Evolutionary conservation across 2,329 filamentous ascomycete genomes (phyloP), one percentile per base, ranked within the genome.

Genomic region (Phaeophleospora eucalypticola): DNA sequence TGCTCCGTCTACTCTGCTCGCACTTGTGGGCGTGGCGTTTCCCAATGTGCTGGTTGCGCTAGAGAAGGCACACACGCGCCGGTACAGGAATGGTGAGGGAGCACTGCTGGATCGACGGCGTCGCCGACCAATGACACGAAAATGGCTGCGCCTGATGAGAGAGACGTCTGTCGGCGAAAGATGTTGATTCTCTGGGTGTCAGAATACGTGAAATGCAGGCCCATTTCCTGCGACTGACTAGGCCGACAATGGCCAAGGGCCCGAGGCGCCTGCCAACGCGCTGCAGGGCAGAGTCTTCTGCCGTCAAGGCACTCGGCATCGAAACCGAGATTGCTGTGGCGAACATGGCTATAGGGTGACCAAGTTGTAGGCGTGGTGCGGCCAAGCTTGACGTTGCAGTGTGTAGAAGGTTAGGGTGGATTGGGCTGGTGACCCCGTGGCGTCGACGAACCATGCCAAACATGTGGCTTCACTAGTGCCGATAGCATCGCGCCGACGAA

Each of bases 381-480:
- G 24, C 24, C 24, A 12, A 29, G 24, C 24, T 29, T n/a, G n/a
- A n/a, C 24, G 24, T 12, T 29, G 24, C 7, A 6, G 24, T 29
- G 24, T 12, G 12, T 29, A 29, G 24, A 29, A 29, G 24, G 24
- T 29, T 29, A 29, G 6, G 7, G 6, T 29, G 24, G 24, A 12
- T 12, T 6, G 6, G 24, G 12, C 12, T 29, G 24, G 24, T 29
- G 24, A 29, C 24, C 24, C 24, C 24, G 24, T 29, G 24, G 24
- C 24, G 24, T 29, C 24, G 24, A 29, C 12, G 24, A 29, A 29
- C 24, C 24, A 29, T 29, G 6, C 24, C 24, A 29, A 29, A 29
- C 24, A 16, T 42, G 51, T 53, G 53, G 53, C 51, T 49, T 53
- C 43, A 38, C 46, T 56, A 53, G 48, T 33, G 36, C 17, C 16